Evolutionary conservation across 139 green algal species (phyloP).

Genomic region (Nannochloris sp.): DNA sequence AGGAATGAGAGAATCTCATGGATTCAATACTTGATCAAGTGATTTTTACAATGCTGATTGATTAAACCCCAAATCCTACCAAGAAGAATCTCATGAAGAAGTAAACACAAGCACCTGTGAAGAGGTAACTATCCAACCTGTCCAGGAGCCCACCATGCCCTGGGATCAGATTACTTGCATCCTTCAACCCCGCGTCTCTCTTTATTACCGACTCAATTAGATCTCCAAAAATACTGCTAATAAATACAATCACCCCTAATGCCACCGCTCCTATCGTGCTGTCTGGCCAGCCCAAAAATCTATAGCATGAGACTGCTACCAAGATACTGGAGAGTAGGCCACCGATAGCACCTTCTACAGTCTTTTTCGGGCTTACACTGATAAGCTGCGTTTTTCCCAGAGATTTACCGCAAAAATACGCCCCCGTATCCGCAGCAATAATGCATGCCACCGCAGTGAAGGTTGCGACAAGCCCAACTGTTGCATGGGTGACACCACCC

Average conservation of each 20-base stretch:
- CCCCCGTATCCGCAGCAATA: constrained; percentile 79
- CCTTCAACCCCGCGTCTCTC: constrained; percentile 92
- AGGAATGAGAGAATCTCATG: background rate
- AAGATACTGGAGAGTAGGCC: constrained; percentile 54
- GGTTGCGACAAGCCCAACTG: constrained; percentile 71
- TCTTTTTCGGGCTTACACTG: constrained; percentile 88
- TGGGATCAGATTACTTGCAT: constrained; percentile 88
- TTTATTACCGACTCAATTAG: constrained; percentile 98
- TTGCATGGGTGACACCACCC: constrained; percentile 44
- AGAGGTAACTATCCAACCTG: constrained; percentile 94
- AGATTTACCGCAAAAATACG: constrained; percentile 73
- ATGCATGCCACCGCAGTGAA: constrained; percentile 68
- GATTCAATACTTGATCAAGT: background rate
- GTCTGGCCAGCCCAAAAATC: constrained; percentile 34
- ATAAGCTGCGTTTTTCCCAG: constrained; percentile 72
- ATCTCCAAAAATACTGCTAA: constrained; percentile 87
- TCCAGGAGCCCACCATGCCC: constrained; percentile 94
- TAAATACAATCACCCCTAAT: constrained; percentile 59
- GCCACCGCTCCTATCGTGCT: constrained; percentile 10
- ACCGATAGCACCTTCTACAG: constrained; percentile 78
- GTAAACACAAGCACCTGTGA: constrained; percentile 82
- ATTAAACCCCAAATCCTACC: constrained; percentile 19
- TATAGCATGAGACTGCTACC: constrained; percentile 37
- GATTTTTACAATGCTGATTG: background rate
- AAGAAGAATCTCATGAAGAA: constrained; percentile 41